Percentiles rank a stretch among this genome's conserved stretches.
These are phyloP conservation scores for Acacia melanoxylon DNA, from an alignment of 306 rosid species.

Conservation along the genomic window DNA sequence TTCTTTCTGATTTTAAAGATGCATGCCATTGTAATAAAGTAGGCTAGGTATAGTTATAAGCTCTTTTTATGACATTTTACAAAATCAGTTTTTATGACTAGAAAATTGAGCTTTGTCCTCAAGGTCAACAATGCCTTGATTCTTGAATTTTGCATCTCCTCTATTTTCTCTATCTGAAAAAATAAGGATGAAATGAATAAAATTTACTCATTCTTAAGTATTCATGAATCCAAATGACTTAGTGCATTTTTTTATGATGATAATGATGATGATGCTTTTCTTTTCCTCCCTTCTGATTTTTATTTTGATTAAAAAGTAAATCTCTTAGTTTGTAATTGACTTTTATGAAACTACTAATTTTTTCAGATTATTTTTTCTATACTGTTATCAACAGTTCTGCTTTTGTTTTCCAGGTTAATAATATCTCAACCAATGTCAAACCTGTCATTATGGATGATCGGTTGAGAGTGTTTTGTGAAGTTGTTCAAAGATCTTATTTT, in stretches of 20 bases:
- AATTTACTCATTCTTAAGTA: not conserved
- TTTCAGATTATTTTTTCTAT: not conserved
- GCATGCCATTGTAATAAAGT: slow-evolving; percentile 14
- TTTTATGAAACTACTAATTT: not conserved
- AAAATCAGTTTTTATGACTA: not conserved
- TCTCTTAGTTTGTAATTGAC: not conserved
- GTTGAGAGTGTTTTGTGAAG: slow-evolving; percentile 54
- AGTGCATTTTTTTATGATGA: not conserved
- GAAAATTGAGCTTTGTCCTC: not conserved
- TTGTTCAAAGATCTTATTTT: slow-evolving; percentile 54
- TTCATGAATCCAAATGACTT: not conserved
- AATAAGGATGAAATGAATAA: not conserved
- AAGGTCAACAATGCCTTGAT: not conserved
- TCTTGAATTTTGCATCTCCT: not conserved
- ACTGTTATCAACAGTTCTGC: slow-evolving; percentile 4
- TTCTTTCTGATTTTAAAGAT: slow-evolving; percentile 10
- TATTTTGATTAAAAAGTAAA: not conserved
- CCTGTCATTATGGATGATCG: slow-evolving; percentile 47
- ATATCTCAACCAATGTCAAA: slow-evolving; percentile 42
- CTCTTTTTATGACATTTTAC: not conserved
- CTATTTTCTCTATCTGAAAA: not conserved
- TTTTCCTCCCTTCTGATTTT: not conserved
- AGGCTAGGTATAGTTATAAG: not conserved
- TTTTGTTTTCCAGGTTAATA: slow-evolving; percentile 62
- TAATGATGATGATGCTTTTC: not conserved